Conservation (phyloP, 495 filamentous ascomycete genomes). For the Pyrenula aspistea region DNA sequence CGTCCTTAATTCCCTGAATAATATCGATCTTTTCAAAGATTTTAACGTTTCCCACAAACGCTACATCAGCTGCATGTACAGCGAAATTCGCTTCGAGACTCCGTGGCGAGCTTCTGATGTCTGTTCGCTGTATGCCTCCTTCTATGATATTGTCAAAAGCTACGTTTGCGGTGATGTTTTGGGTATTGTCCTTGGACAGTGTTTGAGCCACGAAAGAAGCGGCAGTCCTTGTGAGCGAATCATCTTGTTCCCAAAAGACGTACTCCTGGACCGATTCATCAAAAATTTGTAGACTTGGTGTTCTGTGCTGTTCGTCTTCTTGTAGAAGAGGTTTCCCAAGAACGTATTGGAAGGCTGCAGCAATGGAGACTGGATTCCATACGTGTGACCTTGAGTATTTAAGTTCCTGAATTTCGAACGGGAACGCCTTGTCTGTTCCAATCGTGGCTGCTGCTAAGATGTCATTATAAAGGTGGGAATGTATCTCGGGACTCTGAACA, state of each 20-base stretch:
- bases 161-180: constrained; percentile 64
- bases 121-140: constrained; percentile 72
- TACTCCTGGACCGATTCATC: constrained; percentile 58
- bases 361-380: constrained; percentile 71
- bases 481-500: constrained; percentile 54
- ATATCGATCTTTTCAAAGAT: constrained; percentile 67
- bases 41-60: constrained; percentile 65
- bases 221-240: constrained; percentile 51
- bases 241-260: constrained; percentile 86
- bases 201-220: constrained; percentile 56
- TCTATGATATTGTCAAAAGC: constrained; percentile 77
- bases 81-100: constrained; percentile 74
- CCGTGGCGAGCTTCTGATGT: constrained; percentile 74
- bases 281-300: constrained; percentile 31
- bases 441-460: constrained; percentile 77
- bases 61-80: constrained; percentile 64
- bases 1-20: constrained; percentile 53
- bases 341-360: constrained; percentile 52
- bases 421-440: constrained; percentile 46
- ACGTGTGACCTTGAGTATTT: constrained; percentile 76
- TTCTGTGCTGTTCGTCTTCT: constrained; percentile 17
- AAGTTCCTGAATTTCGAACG: constrained; percentile 59
- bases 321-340: constrained; percentile 42
- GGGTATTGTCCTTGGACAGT: constrained; percentile 60
- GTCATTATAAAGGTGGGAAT: constrained; percentile 79